Base-by-base conservation (phyloP, 2,329 filamentous ascomycete genomes). In the Orbilia ellipsospora region DNA sequence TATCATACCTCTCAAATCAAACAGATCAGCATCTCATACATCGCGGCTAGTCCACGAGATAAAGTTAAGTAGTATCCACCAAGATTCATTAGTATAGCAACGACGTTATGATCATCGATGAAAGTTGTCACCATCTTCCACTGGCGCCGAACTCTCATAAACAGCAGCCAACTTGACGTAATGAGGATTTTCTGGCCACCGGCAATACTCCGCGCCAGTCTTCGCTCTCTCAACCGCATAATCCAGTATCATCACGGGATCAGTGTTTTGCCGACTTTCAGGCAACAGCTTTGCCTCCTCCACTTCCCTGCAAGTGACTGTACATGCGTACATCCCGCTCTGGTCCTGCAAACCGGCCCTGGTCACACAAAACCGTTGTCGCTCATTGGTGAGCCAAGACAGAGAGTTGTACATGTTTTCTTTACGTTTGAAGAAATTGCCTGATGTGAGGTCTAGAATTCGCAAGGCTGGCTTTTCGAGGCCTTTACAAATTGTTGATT, bases 221-320 rank as follows among this genome's bases (percentile, higher is more conserved):
- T 42, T 20, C 15, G 15, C 15, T 5, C 54, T n/a, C 18, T 57
- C 54, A 1, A 57, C 15, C 3, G 16, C 23, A 13, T 42, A 57
- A 8, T 23, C n/a, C 28, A 57, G 12, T 20, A 42, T 7, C 28
- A 7, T 31, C 28, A 16, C 15, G 3, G n/a, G 15, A 5, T 13
- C 6, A 4, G 31, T 16, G 44, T 40, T 20, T 10, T 16, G 26
- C n/a, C 7, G 13, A 16, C 16, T 5, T 57, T 40, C 18, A 40
- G 54, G 54, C 31, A 20, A 12, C n/a, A 57, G 10, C 10, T 42
- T 57, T 31, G 31, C n/a, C 7, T 57, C 28, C 54, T 57, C 54
- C 4, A 57, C 31, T 18, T 36, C 28, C 31, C 10, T 20, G n/a
- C 28, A 40, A 36, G 10, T 56, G 28, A 40, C 31, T 5, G 31